A percentile compares a stretch with the other conserved stretches of the same genome.
Conservation (phyloP, 208 protist species). For the Wallacemonas collosoma region DNA sequence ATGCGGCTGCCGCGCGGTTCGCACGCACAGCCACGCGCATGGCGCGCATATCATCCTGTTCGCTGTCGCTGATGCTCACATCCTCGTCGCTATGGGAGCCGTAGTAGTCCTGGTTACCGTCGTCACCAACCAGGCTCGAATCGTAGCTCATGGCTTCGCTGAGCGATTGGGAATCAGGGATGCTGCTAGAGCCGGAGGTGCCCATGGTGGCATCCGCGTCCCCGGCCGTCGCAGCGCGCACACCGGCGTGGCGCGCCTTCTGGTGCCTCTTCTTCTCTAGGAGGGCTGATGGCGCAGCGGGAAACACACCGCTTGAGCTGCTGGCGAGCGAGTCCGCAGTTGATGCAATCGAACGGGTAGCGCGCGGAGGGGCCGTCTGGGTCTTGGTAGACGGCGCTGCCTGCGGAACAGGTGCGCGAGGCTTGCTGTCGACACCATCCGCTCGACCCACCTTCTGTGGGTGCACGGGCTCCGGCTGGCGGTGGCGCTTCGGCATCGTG, state of each 20-base stretch:
- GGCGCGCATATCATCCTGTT: conserved; percentile 28
- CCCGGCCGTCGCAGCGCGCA: neutral
- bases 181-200: conserved; percentile 6
- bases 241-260: conserved; percentile 23
- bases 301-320: conserved; percentile 24
- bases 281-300: conserved; percentile 32
- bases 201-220: neutral
- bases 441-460: conserved; percentile 14
- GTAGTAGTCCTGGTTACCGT: conserved; percentile 64
- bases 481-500: conserved; percentile 78
- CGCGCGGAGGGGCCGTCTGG: neutral
- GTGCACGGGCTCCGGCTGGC: conserved; percentile 65
- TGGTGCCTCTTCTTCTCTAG: conserved; percentile 20
- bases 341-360: conserved; percentile 13
- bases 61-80: conserved; percentile 26
- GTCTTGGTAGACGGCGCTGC: conserved; percentile 10
- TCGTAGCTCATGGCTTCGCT: conserved; percentile 37
- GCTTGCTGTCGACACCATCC: conserved; percentile 1
- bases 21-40: conserved; percentile 27
- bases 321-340: conserved; percentile 23
- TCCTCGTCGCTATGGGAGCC: conserved; percentile 25
- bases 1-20: neutral
- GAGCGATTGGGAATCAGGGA: conserved; percentile 12
- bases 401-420: neutral
- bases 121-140: conserved; percentile 48